These are phyloP conservation scores for Solanum chilense DNA, from an alignment of 257 asterid species.

Conservation along the genomic window DNA sequence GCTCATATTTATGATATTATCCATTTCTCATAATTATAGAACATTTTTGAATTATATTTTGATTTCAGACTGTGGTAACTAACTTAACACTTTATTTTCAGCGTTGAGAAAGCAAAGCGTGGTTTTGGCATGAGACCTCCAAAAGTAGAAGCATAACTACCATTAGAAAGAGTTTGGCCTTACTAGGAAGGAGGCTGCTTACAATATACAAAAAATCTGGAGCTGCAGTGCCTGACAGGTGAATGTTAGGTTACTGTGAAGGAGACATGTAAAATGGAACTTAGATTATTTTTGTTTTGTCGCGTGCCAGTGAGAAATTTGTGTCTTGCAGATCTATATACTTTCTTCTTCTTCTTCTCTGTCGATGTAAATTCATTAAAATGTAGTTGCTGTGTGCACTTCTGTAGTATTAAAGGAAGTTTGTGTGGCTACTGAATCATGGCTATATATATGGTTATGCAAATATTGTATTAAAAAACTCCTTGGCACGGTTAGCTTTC, in stretches of 20 bases:
- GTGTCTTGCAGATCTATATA: background rate
- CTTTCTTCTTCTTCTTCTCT: background rate
- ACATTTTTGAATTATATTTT: background rate
- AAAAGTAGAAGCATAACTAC: conserved; percentile 22
- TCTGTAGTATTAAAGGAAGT: background rate
- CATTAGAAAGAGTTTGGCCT: background rate
- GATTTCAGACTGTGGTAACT: conserved; percentile 8
- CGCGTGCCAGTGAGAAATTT: background rate
- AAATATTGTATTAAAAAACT: background rate
- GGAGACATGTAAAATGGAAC: background rate
- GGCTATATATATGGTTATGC: background rate
- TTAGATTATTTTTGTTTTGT: background rate
- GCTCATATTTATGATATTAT: background rate
- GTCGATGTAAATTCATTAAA: background rate
- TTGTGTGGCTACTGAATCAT: background rate
- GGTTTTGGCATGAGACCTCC: conserved; percentile 86
- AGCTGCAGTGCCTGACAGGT: background rate
- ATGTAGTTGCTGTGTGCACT: background rate
- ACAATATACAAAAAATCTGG: background rate
- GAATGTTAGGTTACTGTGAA: background rate
- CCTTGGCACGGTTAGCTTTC: background rate
- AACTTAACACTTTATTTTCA: conserved; percentile 16
- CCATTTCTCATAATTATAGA: background rate
- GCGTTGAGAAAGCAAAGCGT: conserved; percentile 68
- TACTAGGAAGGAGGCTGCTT: background rate